Evolutionary conservation across 495 filamentous ascomycete species (phyloP), one percentile per base, ranked within the genome.

Genomic region (Penicillium psychrofluorescens): DNA sequence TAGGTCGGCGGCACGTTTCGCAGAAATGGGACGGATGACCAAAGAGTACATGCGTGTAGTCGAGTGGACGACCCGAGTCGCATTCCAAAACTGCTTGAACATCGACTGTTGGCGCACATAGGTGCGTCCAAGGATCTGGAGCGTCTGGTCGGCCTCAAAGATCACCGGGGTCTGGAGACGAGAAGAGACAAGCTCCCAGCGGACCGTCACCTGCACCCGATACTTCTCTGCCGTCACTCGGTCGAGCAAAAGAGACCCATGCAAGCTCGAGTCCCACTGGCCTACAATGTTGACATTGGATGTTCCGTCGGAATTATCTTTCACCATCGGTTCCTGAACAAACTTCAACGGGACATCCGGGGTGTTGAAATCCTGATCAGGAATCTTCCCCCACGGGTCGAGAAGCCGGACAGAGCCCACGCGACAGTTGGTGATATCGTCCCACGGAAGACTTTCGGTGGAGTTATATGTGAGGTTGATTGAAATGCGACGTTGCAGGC

Each of bases 201-300:
- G 76, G 10, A 97, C 64, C 2, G 84, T 83, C 60, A 95, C 82
- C 61, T 95, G 90, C 6, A 99, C 86, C 30, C 84, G 84, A 56
- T 95, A 92, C 55, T 88, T 90, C 41, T 95, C 89, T 9, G 87
- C 79, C 11, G 92, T 97, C 9, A 85, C 83, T 13, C 90, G 80
- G 58, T 97, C 90, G 8, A 99, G 81, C 8, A 96, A 72, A 15
- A 92, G 74, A 12, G 92, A 99, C 44, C 79, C 80, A 58, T 99
- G 92, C 46, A 91, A 74, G 55, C 87, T 91, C 0, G 94, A 97
- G 60, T 97, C 94, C 92, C 92, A 99, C 58, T 97, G 92, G 8
- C 85, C 90, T 8, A 83, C 65, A 14, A 97, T 70, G 1, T 84
- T 90, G 40, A 95, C 78, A 58, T 85, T 85, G n/a, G 84, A 86